Percentiles rank a stretch among this genome's conserved stretches.
Conservation (phyloP, 2,329 filamentous ascomycete genomes). For the Alternaria conjuncta region DNA sequence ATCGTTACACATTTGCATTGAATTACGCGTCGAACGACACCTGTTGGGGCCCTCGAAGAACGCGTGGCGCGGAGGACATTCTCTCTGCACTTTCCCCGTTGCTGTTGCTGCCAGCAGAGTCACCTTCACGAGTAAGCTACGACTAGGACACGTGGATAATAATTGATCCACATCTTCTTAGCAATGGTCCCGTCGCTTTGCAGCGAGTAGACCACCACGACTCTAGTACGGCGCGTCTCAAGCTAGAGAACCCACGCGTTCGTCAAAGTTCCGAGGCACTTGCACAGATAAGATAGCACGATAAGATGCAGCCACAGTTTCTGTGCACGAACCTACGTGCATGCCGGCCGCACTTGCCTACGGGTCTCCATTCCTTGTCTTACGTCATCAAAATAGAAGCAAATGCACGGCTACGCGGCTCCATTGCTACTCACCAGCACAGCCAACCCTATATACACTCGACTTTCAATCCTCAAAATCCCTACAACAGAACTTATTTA, state of each 20-base stretch:
- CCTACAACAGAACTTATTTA: neutral
- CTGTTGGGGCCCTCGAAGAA: neutral
- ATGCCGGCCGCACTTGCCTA: neutral
- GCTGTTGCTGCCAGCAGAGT: neutral
- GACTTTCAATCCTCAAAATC: neutral
- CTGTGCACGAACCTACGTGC: conserved; percentile 1
- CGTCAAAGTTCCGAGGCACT: neutral
- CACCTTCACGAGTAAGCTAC: neutral
- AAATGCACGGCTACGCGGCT: conserved; percentile 16
- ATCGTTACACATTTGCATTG: neutral
- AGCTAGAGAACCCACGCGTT: neutral
- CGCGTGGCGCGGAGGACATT: neutral
- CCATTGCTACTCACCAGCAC: conserved; percentile 2
- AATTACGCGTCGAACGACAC: neutral
- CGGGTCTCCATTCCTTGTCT: conserved; percentile 2
- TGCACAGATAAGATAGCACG: neutral
- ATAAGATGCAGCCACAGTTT: conserved; percentile 6
- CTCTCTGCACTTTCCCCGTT: neutral
- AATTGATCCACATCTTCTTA: neutral
- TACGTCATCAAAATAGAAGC: conserved; percentile 16
- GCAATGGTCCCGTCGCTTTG: neutral
- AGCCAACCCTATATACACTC: neutral
- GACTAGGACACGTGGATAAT: neutral
- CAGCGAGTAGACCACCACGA: neutral
- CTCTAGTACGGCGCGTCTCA: neutral